Percentiles rank a stretch among this genome's conserved stretches.
Conservation (phyloP, 75 land plant species). For the Cupressus sempervirens region DNA sequence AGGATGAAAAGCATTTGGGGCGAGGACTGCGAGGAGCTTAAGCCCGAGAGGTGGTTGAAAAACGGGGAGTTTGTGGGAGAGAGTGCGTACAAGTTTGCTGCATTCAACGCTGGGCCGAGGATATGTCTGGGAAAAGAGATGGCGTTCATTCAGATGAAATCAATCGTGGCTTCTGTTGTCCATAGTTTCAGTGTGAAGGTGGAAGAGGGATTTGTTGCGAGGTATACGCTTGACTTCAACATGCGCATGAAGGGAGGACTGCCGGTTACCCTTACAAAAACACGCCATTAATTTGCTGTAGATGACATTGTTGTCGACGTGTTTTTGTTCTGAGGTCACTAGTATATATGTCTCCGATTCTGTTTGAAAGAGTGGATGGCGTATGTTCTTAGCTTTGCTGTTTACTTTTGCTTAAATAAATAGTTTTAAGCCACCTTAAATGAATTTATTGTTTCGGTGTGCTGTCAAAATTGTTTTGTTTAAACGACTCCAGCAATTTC, state of each 20-base stretch:
- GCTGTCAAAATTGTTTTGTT: no score
- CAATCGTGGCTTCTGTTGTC: constrained; percentile 32
- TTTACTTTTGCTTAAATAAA: no score
- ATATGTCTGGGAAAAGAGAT: constrained; percentile 58
- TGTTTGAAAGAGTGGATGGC: no score
- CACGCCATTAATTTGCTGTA: no score
- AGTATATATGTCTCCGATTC: no score
- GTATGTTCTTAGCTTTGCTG: no score
- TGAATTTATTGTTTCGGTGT: no score
- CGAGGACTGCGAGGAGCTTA: constrained; percentile 34
- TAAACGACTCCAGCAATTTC: no score
- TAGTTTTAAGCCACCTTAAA: no score
- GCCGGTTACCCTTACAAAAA: background rate
- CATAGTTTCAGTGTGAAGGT: constrained; percentile 24
- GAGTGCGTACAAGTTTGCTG: constrained; percentile 36
- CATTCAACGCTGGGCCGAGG: constrained; percentile 61
- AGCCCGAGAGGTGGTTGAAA: constrained; percentile 67
- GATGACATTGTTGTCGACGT: no score
- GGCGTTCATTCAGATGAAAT: constrained; percentile 46
- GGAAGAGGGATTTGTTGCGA: constrained; percentile 18
- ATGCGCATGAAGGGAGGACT: constrained; percentile 19
- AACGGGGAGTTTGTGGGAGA: constrained; percentile 22
- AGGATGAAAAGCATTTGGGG: constrained; percentile 42
- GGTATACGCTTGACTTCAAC: constrained; percentile 22
- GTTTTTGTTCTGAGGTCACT: no score